Evolutionary conservation across 345 rosid species (phyloP).

Genomic region (Hibiscus syriacus): DNA sequence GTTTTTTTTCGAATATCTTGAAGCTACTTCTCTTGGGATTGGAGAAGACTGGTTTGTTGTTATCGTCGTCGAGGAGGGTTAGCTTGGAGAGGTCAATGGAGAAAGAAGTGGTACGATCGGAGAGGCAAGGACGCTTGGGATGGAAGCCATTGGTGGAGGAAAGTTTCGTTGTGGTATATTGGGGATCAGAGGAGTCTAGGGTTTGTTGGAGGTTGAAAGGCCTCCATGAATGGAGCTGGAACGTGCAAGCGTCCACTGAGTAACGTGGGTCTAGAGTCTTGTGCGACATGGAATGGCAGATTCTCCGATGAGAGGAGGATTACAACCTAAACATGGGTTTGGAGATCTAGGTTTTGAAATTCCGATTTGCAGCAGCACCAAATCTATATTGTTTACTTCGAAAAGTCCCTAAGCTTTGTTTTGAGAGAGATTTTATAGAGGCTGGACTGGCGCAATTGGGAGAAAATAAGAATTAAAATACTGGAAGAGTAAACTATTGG

Average conservation of each 20-base stretch:
- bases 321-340: neutral
- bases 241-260: conserved; percentile 70
- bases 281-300: conserved; percentile 34
- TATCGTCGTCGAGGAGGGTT: conserved; percentile 68
- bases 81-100: conserved; percentile 69
- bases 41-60: conserved; percentile 11
- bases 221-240: conserved; percentile 85
- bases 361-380: neutral
- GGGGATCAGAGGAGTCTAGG: conserved; percentile 40
- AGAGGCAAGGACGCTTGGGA: conserved; percentile 86
- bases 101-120: conserved; percentile 85
- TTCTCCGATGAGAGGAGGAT: neutral
- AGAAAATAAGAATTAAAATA: neutral
- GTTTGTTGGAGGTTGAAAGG: conserved; percentile 58
- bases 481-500: no score
- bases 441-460: no score
- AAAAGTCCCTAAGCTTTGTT: no score
- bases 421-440: neutral
- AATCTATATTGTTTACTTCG: neutral
- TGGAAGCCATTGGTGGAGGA: conserved; percentile 20
- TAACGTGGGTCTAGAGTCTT: conserved; percentile 46
- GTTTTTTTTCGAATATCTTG: conserved; percentile 50
- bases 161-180: conserved; percentile 26
- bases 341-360: neutral
- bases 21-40: conserved; percentile 32